Percentiles rank a stretch among this genome's conserved stretches.
Conservation (phyloP, 2,329 filamentous ascomycete genomes). For the Ceratocystis albifundus region DNA sequence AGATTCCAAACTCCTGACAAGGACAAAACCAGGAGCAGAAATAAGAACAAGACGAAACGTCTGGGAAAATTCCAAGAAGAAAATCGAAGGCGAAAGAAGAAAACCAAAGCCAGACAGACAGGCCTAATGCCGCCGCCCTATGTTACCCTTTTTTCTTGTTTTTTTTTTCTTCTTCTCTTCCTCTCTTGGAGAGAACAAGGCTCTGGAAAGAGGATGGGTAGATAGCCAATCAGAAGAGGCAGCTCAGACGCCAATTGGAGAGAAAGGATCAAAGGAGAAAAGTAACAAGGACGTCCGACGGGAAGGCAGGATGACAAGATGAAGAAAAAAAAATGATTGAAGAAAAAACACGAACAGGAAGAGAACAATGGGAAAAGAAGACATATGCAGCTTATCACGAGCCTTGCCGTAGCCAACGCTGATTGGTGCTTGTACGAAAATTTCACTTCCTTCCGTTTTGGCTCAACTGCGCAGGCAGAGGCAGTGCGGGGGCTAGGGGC, state of each 20-base stretch:
- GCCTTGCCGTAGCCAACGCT: background rate
- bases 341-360: background rate
- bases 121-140: background rate
- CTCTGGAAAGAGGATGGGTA: background rate
- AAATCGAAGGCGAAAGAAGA: constrained; percentile 12
- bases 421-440: background rate
- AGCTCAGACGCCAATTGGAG: background rate
- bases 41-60: background rate
- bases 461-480: background rate
- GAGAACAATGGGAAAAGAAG: background rate
- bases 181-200: background rate
- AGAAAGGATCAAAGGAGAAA: background rate
- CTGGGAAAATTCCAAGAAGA: background rate
- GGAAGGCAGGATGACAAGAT: too few relatives aligned
- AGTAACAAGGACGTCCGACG: background rate
- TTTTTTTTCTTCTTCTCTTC: too few relatives aligned
- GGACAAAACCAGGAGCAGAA: background rate
- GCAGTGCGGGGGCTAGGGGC: background rate
- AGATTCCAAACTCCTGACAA: background rate
- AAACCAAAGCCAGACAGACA: background rate
- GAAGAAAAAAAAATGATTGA: background rate
- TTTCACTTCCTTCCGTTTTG: background rate
- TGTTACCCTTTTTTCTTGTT: too few relatives aligned
- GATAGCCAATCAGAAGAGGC: background rate
- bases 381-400: background rate